Conservation (phyloP, 2,329 filamentous ascomycete species). For the Fusarium chuoi region DNA sequence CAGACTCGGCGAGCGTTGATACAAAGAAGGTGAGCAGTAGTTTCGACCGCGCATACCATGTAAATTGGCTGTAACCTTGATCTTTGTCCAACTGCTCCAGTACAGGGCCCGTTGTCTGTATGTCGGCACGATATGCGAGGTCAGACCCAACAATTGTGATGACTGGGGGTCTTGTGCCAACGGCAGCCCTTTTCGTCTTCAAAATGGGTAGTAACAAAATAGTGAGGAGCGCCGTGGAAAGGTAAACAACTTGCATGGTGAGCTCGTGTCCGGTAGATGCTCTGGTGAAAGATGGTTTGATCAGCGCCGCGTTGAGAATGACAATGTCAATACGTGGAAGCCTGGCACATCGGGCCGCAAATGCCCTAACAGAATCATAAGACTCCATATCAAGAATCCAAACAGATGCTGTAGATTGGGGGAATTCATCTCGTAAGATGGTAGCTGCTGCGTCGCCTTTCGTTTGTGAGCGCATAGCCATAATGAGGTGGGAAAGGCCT, state of each 20-base stretch:
- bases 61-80: background rate
- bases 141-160: background rate
- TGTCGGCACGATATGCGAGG: background rate
- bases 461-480: background rate
- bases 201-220: background rate
- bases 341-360: background rate
- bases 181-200: background rate
- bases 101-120: fast-evolving
- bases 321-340: background rate
- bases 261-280: background rate
- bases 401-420: background rate
- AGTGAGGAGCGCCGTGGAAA: background rate
- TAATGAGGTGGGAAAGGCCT: background rate
- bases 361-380: background rate
- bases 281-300: background rate
- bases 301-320: background rate
- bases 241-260: background rate
- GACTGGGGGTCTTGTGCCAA: background rate
- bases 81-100: background rate
- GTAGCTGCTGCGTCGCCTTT: background rate
- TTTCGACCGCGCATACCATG: background rate
- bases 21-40: background rate
- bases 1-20: background rate
- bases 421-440: background rate
- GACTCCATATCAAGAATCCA: background rate